phyloP scores from a whole-genome alignment of 805 yeast species.

The Scheffersomyces stipitis region DNA sequence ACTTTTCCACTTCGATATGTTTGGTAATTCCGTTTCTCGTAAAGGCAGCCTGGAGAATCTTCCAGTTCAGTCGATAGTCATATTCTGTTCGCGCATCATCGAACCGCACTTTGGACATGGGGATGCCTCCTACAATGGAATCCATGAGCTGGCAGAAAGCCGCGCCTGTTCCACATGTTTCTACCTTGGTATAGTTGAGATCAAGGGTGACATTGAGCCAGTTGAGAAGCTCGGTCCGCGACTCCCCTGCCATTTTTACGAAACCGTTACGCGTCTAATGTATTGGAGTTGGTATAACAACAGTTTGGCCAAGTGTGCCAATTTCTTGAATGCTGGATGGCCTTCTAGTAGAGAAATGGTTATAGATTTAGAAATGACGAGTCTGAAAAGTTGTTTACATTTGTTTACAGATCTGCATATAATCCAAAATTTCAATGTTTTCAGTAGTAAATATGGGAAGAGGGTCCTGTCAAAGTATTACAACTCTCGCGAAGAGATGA shows the following conservation, averaged over 20 bases:
- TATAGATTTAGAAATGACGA: too few relatives aligned
- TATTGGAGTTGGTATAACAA: background rate
- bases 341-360: too few relatives aligned
- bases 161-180: conserved; percentile 95
- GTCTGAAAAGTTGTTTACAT: too few relatives aligned
- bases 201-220: conserved; percentile 81
- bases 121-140: conserved; percentile 77
- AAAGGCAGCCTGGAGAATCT: conserved; percentile 81
- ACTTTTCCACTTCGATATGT: conserved; percentile 73
- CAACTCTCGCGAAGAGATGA: too few relatives aligned
- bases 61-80: conserved; percentile 78
- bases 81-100: conserved; percentile 63
- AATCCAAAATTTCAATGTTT: too few relatives aligned
- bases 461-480: too few relatives aligned
- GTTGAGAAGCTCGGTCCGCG: conserved; percentile 76
- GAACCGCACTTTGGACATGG: conserved; percentile 75
- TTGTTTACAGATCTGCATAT: too few relatives aligned
- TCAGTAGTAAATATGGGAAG: too few relatives aligned
- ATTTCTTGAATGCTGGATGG: too few relatives aligned
- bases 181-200: conserved; percentile 71
- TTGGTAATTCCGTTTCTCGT: conserved; percentile 68
- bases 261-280: background rate
- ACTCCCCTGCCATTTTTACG: conserved; percentile 51
- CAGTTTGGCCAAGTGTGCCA: background rate
- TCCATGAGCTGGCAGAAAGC: conserved; percentile 92